Evolutionary conservation across 495 filamentous ascomycete species (phyloP).

Genomic region (Massariosphaeria phaeospora): DNA sequence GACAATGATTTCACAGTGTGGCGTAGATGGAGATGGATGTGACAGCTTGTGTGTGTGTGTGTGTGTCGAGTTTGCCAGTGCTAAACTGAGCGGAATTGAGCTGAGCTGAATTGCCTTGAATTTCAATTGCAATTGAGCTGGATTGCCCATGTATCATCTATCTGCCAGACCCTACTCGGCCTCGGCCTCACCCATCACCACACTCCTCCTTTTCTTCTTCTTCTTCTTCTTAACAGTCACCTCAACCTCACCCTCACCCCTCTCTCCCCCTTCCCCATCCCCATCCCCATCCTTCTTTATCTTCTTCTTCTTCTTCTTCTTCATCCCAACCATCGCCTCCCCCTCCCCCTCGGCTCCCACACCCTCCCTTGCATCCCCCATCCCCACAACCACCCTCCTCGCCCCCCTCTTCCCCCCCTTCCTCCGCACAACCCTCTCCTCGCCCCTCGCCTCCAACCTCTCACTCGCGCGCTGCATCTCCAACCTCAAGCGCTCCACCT

Average conservation of each 20-base stretch:
- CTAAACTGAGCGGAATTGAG: too few species aligned
- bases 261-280: background rate
- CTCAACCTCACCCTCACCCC: conserved; percentile 32
- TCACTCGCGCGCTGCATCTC: conserved; percentile 92
- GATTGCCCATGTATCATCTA: too few species aligned
- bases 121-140: too few species aligned
- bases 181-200: conserved; percentile 8
- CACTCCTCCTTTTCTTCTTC: conserved; percentile 40
- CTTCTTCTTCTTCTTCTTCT: conserved; percentile 53
- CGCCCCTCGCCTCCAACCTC: conserved; percentile 64
- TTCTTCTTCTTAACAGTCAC: conserved; percentile 51
- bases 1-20: too few species aligned
- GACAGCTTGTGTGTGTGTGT: too few species aligned
- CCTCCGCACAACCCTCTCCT: conserved; percentile 64
- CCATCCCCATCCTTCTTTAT: conserved; percentile 15
- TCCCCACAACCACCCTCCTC: conserved; percentile 36
- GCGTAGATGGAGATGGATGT: too few species aligned
- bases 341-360: conserved; percentile 37
- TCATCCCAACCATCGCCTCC: conserved; percentile 35
- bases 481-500: conserved; percentile 76
- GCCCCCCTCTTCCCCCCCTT: conserved; percentile 61
- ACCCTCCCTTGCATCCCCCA: conserved; percentile 8
- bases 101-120: too few species aligned
- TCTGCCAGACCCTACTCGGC: too few species aligned
- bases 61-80: too few species aligned